Percentiles rank a stretch among this genome's conserved stretches.
Conservation (phyloP, 148 eudicot species). For the Talinum fruticosum region DNA sequence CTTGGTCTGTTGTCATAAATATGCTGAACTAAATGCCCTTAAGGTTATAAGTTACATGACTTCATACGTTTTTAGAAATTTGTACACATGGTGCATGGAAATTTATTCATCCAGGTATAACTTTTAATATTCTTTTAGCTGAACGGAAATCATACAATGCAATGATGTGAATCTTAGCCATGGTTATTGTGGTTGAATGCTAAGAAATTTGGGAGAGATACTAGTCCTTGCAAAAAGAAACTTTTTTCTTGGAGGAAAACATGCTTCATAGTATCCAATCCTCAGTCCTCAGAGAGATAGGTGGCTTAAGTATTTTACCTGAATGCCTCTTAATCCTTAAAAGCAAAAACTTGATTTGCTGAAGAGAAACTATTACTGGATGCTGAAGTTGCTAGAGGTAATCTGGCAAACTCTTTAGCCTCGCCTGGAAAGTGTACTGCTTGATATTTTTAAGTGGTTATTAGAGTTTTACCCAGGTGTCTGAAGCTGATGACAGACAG, state of each 20-base stretch:
- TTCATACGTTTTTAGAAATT: not conserved
- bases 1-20: not conserved
- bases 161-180: not conserved
- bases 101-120: not conserved
- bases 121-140: not conserved
- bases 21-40: not conserved
- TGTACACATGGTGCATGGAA: not conserved
- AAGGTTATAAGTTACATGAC: not conserved
- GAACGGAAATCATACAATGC: not conserved
- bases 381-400: not conserved
- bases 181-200: conserved; percentile 7
- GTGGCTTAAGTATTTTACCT: not conserved
- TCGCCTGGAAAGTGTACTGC: not conserved
- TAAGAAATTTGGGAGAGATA: not conserved
- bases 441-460: conserved; percentile 8
- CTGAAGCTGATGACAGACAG: not conserved
- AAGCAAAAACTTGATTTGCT: not conserved
- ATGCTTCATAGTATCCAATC: not conserved
- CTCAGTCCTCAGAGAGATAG: not conserved
- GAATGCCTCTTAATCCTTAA: not conserved
- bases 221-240: not conserved
- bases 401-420: not conserved
- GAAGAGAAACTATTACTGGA: not conserved
- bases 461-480: not conserved
- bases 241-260: not conserved